Base-by-base conservation (phyloP, 495 filamentous ascomycete species). In the Aspergillus indologenus region DNA sequence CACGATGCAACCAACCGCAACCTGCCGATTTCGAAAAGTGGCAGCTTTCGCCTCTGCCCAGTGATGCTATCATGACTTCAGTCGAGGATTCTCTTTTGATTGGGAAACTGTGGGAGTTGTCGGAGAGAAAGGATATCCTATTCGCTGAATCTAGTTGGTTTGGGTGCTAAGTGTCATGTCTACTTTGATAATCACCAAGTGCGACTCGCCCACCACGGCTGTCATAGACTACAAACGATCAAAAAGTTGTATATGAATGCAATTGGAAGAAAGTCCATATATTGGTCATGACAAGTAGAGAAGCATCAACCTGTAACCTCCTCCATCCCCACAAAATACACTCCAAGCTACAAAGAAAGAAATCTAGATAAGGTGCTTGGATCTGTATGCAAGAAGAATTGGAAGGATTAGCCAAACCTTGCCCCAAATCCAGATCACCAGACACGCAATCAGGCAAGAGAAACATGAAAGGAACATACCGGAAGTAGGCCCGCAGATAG, bases 401-500 rank as follows among this genome's bases (percentile, higher is more conserved):
- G 26, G 29, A 43, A 19, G 9, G 0, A 40, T 61, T 47, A 58
- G 54, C 53, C 31, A 19, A 21, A 17, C 12, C 20, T n/a, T 15
- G 18, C 24, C 48, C 17, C 11, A 45, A 1, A 59, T 19, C 15
- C 20, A 40, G n/a, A 40, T 50, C 20, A 49, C 26, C 26, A 29
- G 26, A 29, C 9, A 3, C 9, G 4, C 3, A 4, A 29, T 29
- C 9, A 18, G 19, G n/a, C 2, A 52, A 31, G 29, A 19, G n/a
- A 53, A 46, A 57, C 11, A 51, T 0, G 6, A 26, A 44, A 22
- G 74, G 76, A 61, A 75, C 77, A 61, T 64, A 90, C 82, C 94
- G 86, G 80, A 98, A 98, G 80, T 98, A 98, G 67, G 94, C 92
- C 75, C 94, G 82, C 74, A 98, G 79, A 75, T 98, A 98, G 64